Base-by-base conservation (phyloP, 768 basidiomycete species). In the Megacollybia marginata region DNA sequence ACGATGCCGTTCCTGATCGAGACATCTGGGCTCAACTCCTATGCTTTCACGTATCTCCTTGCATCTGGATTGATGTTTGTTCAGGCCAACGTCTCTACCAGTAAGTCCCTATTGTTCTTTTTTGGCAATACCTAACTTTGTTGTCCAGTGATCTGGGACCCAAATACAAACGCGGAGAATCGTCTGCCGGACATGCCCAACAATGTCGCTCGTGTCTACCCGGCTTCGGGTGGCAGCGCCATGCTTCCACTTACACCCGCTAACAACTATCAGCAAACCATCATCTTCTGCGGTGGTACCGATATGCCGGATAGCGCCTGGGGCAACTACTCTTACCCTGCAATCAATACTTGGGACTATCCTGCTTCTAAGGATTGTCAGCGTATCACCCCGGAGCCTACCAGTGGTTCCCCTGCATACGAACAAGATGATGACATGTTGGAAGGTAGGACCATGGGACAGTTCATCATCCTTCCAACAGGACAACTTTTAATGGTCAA, bases 241-340 rank as follows among this genome's bases (percentile, higher is more conserved):
- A 91, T 98, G 86, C 76, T 98, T 0, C 94, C 94, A 7, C 75
- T 98, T 15, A 94, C 89, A 1, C 86, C 88, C 5, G 85, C 75
- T 20, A 96, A 95, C 69, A 85, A 89, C 61, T 98, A 89, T 63
- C 79, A 75, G 0, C 89, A 86, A 0, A 90, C 91, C 0, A 62
- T 96, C 42, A 59, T 98, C 42, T 94, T 97, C 68, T 98, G 94
- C 55, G 94, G 94, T 46, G 95, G 95, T 23, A 79, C 80, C 9
- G 74, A 86, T 62, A 85, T 95, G 78, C 71, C 82, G 2, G 83
- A 80, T 13, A 70, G 73, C 8, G 71, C 70, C 42, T 95, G 83
- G 70, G 91, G 91, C 45, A 78, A 90, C 64, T 92, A 91, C 59
- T 72, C 80, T 2, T 78, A 67, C 62, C 87, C 90, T 6, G 75